A percentile compares a stretch with the other conserved stretches of the same genome.
phyloP scores from a whole-genome alignment of 306 rosid species.

The Quercus glauca region DNA sequence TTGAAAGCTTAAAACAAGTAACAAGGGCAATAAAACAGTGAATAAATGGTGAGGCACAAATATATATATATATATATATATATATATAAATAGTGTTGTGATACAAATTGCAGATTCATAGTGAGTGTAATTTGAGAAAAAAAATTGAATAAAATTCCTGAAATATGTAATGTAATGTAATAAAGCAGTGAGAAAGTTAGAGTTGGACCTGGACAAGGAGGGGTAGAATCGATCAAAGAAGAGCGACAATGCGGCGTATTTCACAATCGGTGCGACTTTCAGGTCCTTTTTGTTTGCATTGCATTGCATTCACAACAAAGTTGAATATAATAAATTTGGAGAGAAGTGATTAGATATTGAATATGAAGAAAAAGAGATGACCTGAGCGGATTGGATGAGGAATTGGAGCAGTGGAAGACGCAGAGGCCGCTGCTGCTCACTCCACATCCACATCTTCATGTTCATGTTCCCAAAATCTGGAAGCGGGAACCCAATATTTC shows the following conservation, averaged over 20 bases:
- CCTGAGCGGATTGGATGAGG: conserved; percentile 65
- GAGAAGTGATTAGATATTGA: not conserved
- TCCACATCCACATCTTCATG: too few species aligned
- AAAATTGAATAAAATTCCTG: not conserved
- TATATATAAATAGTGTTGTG: not conserved
- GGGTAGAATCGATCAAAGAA: conserved; percentile 64
- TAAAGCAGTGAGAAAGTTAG: too few species aligned
- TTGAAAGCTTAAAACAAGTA: not conserved
- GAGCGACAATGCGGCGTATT: conserved; percentile 70
- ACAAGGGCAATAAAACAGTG: not conserved
- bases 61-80: not conserved
- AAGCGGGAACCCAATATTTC: too few species aligned
- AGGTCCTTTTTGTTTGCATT: conserved; percentile 34
- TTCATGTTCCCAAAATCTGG: too few species aligned
- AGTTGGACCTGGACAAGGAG: conserved; percentile 39
- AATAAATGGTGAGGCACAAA: not conserved
- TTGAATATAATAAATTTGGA: not conserved
- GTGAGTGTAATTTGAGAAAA: not conserved
- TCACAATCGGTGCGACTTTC: conserved; percentile 51
- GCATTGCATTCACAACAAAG: not conserved
- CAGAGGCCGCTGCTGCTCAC: not conserved
- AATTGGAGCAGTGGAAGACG: conserved; percentile 45
- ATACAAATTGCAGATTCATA: not conserved
- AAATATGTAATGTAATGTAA: not conserved
- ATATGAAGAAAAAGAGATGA: not conserved